Evolutionary conservation across 1,139 yeast species (phyloP).

Genomic region (Lodderomyces orthopsilosis): DNA sequence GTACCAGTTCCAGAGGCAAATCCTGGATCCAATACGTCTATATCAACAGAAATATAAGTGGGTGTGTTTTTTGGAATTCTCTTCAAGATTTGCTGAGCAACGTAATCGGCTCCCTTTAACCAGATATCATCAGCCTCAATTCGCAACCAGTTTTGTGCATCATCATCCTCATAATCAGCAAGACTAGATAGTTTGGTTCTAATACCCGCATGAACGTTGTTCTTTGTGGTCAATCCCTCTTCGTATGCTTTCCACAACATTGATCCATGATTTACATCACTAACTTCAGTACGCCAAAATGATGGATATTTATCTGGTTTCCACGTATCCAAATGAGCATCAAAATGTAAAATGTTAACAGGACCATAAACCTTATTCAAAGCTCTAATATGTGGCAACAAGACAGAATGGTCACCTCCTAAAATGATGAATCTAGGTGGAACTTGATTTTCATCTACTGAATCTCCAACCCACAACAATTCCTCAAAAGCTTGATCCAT

Average conservation of each 20-base stretch:
- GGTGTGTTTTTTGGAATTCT: constrained; percentile 57
- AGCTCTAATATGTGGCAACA: constrained; percentile 68
- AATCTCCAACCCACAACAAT: constrained; percentile 29
- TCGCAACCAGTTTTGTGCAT: constrained; percentile 58
- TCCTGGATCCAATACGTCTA: constrained; percentile 80
- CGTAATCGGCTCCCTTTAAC: constrained; percentile 55
- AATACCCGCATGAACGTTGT: constrained; percentile 69
- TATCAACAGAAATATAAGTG: constrained; percentile 70
- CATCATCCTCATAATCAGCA: constrained; percentile 65
- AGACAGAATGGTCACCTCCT: constrained; percentile 78
- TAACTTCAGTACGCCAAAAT: constrained; percentile 65
- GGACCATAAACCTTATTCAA: constrained; percentile 59
- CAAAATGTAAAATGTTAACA: constrained; percentile 69
- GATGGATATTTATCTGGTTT: constrained; percentile 64
- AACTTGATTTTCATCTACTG: constrained; percentile 19
- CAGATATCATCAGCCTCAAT: constrained; percentile 71
- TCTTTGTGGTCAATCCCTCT: constrained; percentile 58
- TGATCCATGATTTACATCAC: constrained; percentile 72
- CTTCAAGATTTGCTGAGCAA: constrained; percentile 47
- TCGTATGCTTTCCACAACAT: constrained; percentile 77
- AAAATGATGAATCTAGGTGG: constrained; percentile 67
- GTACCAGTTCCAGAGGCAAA: constrained; percentile 84
- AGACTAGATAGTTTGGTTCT: constrained; percentile 65
- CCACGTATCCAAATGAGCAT: constrained; percentile 82
- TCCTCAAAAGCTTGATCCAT: constrained; percentile 69